phyloP scores from a whole-genome alignment of 1,284 basidiomycete genomes.

The Marasmius oreades region DNA sequence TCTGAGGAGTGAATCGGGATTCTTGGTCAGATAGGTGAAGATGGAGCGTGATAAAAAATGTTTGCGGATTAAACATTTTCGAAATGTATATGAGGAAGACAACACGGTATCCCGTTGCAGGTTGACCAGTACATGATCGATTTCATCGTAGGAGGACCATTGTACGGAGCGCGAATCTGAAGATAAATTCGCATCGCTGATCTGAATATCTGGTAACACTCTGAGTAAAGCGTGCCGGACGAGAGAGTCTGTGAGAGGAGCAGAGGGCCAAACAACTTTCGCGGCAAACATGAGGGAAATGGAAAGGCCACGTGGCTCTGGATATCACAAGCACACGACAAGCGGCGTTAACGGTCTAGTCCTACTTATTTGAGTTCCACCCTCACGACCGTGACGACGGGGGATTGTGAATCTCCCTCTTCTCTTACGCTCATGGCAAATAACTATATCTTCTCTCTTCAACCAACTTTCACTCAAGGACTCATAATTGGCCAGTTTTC shows the following conservation, averaged over 20 bases:
- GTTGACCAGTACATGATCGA: conserved; percentile 73
- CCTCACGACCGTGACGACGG: neutral
- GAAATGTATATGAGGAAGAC: conserved; percentile 85
- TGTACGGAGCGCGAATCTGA: conserved; percentile 44
- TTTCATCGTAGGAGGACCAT: conserved; percentile 81
- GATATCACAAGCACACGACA: conserved; percentile 2
- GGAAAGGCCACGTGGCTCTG: conserved; percentile 4
- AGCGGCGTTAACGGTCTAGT: too few species aligned
- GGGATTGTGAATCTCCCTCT: neutral
- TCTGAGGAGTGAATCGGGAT: conserved; percentile 52
- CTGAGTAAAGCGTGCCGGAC: conserved; percentile 56
- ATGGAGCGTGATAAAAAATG: conserved; percentile 86
- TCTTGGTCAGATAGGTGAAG: conserved; percentile 73
- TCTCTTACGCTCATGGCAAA: conserved; percentile 39
- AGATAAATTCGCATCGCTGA: conserved; percentile 33
- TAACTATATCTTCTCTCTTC: conserved; percentile 66
- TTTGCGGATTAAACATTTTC: conserved; percentile 93
- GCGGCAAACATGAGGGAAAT: conserved; percentile 25
- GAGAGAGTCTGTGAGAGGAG: conserved; percentile 72
- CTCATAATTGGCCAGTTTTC: conserved; percentile 78
- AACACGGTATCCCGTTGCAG: conserved; percentile 47
- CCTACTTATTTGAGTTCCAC: neutral
- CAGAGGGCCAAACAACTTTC: conserved; percentile 72
- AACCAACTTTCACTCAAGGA: conserved; percentile 83
- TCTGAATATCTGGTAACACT: neutral